These are phyloP conservation scores for Holtermanniella nyarrowii DNA, from an alignment of 768 basidiomycete genomes.

Conservation along the genomic window DNA sequence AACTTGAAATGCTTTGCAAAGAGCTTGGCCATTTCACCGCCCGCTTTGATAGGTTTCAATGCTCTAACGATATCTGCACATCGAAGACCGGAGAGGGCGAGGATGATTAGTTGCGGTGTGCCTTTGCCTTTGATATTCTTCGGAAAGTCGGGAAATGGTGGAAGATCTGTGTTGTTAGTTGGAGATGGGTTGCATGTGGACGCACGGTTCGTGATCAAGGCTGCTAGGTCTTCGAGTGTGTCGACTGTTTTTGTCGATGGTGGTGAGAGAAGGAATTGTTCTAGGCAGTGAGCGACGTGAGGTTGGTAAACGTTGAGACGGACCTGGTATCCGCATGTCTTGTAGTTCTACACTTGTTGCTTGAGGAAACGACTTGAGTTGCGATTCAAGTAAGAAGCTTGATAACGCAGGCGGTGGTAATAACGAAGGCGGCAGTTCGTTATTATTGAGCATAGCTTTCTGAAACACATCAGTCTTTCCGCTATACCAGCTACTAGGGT, in stretches of 20 bases:
- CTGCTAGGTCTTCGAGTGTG: constrained; percentile 56
- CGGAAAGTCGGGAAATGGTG: constrained; percentile 54
- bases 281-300: neutral
- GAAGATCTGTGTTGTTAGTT: constrained; percentile 2
- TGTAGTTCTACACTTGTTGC: constrained; percentile 67
- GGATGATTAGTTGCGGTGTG: constrained; percentile 75
- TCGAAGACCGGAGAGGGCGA: constrained; percentile 79
- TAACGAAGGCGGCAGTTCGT: neutral
- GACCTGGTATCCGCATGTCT: constrained; percentile 69
- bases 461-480: neutral
- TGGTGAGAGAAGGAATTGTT: neutral
- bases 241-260: too few species aligned
- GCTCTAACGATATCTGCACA: constrained; percentile 68
- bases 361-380: constrained; percentile 50
- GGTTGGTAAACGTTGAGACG: constrained; percentile 20
- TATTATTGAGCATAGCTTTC: neutral
- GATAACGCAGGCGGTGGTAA: neutral
- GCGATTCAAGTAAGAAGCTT: neutral
- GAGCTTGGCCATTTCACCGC: constrained; percentile 85
- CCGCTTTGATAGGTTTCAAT: constrained; percentile 47
- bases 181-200: neutral
- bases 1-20: constrained; percentile 94
- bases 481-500: neutral
- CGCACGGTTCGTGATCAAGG: constrained; percentile 67
- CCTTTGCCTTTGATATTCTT: constrained; percentile 68